Percentiles rank a stretch among this genome's conserved stretches.
Evolutionary conservation across 345 rosid species (phyloP).

Genomic region (Salix caprea): DNA sequence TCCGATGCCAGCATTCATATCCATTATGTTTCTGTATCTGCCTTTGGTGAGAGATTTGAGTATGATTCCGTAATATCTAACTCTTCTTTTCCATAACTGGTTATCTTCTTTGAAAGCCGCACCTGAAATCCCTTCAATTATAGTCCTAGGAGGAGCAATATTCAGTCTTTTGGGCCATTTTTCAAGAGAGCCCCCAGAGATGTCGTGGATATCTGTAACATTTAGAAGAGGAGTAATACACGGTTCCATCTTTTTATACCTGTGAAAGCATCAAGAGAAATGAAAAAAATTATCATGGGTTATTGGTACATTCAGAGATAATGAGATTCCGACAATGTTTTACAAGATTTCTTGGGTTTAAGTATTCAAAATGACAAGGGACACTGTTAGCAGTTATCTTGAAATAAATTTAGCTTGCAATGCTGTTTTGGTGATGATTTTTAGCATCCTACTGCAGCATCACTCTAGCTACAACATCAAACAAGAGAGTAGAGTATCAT

Average conservation of each 20-base stretch:
- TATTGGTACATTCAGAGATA: too few relatives aligned
- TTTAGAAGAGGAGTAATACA: slow-evolving; percentile 54
- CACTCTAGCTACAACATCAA: not conserved
- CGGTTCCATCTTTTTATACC: slow-evolving; percentile 52
- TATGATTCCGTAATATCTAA: slow-evolving; percentile 38
- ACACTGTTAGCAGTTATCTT: too few relatives aligned
- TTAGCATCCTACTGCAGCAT: not conserved
- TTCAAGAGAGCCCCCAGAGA: slow-evolving; percentile 34
- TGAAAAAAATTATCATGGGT: not conserved
- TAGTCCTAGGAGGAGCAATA: slow-evolving; percentile 37
- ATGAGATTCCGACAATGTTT: too few relatives aligned
- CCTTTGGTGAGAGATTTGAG: slow-evolving; percentile 37
- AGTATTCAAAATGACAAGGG: too few relatives aligned
- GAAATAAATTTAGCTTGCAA: not conserved
- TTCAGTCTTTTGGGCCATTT: slow-evolving; percentile 55
- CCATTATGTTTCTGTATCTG: slow-evolving; percentile 56
- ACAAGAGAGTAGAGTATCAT: not conserved
- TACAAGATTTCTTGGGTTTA: too few relatives aligned
- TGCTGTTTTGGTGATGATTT: not conserved
- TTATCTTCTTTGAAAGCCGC: slow-evolving; percentile 36
- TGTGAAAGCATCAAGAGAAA: slow-evolving; percentile 13
- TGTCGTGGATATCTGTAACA: slow-evolving; percentile 21
- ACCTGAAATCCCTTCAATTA: slow-evolving; percentile 29
- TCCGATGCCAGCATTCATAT: slow-evolving; percentile 72
- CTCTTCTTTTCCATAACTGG: slow-evolving; percentile 42